These are phyloP conservation scores for Opeltia flavorubescens DNA, from an alignment of 495 filamentous ascomycete genomes.

Conservation along the genomic window DNA sequence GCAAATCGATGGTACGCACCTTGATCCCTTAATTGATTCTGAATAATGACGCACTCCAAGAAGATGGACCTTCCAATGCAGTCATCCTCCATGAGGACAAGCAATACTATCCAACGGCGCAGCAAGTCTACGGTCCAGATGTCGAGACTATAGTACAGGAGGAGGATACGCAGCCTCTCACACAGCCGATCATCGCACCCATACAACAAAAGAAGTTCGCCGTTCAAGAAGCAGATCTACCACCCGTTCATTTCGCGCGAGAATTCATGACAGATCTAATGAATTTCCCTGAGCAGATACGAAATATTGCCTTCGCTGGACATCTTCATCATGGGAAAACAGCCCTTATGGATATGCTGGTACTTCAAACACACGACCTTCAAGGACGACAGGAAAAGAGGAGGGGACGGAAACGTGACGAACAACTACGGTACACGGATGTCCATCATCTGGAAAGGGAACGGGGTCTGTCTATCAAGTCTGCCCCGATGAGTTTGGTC, in stretches of 20 bases:
- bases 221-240: constrained; percentile 80
- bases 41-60: too few relatives aligned
- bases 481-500: constrained; percentile 87
- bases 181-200: constrained; percentile 86
- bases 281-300: constrained; percentile 85
- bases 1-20: constrained; percentile 67
- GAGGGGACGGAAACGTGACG: constrained; percentile 67
- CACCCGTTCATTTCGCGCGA: constrained; percentile 71
- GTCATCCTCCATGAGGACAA: constrained; percentile 97
- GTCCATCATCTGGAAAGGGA: constrained; percentile 78
- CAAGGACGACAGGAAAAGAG: constrained; percentile 61
- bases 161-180: constrained; percentile 86
- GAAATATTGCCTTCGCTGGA: constrained; percentile 82
- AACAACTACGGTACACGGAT: constrained; percentile 90
- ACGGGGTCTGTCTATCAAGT: constrained; percentile 83
- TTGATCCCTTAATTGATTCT: neutral
- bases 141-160: constrained; percentile 95
- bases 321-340: constrained; percentile 98
- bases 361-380: constrained; percentile 85
- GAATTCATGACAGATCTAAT: constrained; percentile 93
- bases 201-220: constrained; percentile 91
- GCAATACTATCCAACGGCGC: constrained; percentile 94
- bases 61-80: constrained; percentile 90
- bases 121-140: constrained; percentile 84
- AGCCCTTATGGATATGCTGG: constrained; percentile 95